Percentiles rank a stretch among this genome's conserved stretches.
phyloP scores from a whole-genome alignment of 2,329 filamentous ascomycete genomes.

The Malbranchea zuffiana region DNA sequence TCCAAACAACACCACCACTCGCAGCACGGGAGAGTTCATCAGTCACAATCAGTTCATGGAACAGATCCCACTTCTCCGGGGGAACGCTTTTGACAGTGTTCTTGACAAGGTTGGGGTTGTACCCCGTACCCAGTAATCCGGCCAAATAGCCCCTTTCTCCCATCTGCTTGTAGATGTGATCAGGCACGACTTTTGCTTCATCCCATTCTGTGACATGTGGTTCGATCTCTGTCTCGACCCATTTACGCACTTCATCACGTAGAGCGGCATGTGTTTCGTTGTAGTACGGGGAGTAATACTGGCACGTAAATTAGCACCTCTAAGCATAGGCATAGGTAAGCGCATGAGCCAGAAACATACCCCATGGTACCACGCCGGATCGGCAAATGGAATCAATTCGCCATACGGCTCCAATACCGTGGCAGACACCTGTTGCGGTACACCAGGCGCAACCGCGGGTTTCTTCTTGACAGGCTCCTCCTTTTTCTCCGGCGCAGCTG shows the following conservation, averaged over 20 bases:
- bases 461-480: conserved; percentile 44
- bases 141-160: conserved; percentile 82
- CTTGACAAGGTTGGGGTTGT: conserved; percentile 62
- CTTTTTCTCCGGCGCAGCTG: conserved; percentile 36
- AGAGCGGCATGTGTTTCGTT: conserved; percentile 89
- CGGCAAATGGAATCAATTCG: conserved; percentile 76
- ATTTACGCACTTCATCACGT: conserved; percentile 80
- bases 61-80: conserved; percentile 89
- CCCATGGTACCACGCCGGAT: conserved; percentile 89
- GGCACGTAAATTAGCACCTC: conserved; percentile 5
- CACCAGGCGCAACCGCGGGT: conserved; percentile 41
- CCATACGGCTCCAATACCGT: conserved; percentile 75
- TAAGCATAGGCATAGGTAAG: conserved; percentile 3
- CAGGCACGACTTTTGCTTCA: conserved; percentile 80
- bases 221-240: conserved; percentile 82
- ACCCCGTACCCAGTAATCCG: conserved; percentile 72
- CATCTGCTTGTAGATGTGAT: conserved; percentile 89
- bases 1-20: conserved; percentile 93
- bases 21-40: conserved; percentile 85
- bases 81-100: conserved; percentile 65
- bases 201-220: conserved; percentile 94
- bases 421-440: conserved; percentile 24
- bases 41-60: conserved; percentile 92
- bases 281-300: conserved; percentile 96
- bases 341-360: conserved; percentile 44